A percentile compares a stretch with the other conserved stretches of the same genome.
These are phyloP conservation scores for Flaveria trinervia DNA, from an alignment of 129 eudicot genomes.

Conservation along the genomic window DNA sequence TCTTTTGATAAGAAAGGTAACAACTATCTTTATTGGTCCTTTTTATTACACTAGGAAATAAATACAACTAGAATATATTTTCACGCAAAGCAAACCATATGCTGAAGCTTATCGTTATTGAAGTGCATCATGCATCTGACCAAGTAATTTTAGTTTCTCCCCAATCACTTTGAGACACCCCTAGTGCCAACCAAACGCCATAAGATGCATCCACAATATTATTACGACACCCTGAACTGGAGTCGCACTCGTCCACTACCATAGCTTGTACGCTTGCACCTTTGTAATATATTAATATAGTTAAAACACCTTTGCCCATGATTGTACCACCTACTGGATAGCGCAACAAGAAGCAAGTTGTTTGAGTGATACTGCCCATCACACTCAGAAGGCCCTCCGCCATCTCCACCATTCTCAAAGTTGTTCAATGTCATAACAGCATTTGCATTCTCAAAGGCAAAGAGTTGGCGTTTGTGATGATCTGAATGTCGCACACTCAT, in stretches of 20 bases:
- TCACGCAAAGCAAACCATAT: not conserved
- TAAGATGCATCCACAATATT: constrained; percentile 32
- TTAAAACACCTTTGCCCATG: constrained; percentile 14
- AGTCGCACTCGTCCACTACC: constrained; percentile 27
- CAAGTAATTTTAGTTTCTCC: constrained; percentile 23
- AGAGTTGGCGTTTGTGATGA: not conserved
- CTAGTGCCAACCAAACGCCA: constrained; percentile 22
- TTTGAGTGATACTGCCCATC: constrained; percentile 5
- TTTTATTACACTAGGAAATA: no score
- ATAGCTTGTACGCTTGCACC: not conserved
- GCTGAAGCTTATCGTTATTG: not conserved
- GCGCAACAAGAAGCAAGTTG: not conserved
- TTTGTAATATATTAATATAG: constrained; percentile 11
- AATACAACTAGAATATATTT: no score
- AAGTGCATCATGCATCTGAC: constrained; percentile 26
- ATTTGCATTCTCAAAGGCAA: not conserved
- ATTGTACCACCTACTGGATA: constrained; percentile 11
- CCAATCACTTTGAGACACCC: constrained; percentile 29
- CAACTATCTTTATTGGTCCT: not conserved
- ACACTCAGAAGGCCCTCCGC: constrained; percentile 19
- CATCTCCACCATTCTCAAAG: constrained; percentile 7
- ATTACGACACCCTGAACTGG: constrained; percentile 9
- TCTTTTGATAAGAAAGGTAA: no score
- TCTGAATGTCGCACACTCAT: not conserved
- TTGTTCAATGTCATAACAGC: constrained; percentile 10